Conservation (phyloP, 1,284 basidiomycete species). For the Moniliophthora roreri region DNA sequence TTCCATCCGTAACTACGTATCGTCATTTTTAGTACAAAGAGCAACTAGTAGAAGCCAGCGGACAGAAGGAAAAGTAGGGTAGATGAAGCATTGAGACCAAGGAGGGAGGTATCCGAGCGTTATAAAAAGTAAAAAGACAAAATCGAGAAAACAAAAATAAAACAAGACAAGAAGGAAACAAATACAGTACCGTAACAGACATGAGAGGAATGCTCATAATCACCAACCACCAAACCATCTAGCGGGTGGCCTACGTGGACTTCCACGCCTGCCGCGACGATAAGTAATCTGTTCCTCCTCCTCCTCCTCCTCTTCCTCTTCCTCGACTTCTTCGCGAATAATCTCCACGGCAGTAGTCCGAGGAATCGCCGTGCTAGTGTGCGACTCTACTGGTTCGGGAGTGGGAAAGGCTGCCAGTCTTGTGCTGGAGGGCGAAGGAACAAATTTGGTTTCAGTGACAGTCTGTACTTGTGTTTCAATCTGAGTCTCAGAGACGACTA, state of each 20-base stretch:
- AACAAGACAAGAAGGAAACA: slow-evolving; percentile 14
- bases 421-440: slow-evolving; percentile 76
- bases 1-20: slow-evolving; percentile 26
- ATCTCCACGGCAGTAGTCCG: slow-evolving; percentile 71
- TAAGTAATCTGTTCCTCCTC: slow-evolving; percentile 28
- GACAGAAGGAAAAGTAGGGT: slow-evolving; percentile 8
- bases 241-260: slow-evolving; percentile 34
- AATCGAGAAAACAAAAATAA: slow-evolving; percentile 22
- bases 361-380: slow-evolving; percentile 56
- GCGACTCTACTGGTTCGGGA: slow-evolving; percentile 57
- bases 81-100: slow-evolving; percentile 8
- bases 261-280: slow-evolving; percentile 26
- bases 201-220: slow-evolving; percentile 7
- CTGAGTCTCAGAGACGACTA: slow-evolving; percentile 62
- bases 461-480: slow-evolving; percentile 69
- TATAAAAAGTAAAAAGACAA: slow-evolving; percentile 12
- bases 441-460: slow-evolving; percentile 59
- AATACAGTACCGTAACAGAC: slow-evolving; percentile 20
- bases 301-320: slow-evolving; percentile 24
- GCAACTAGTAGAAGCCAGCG: slow-evolving; percentile 7
- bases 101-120: slow-evolving; percentile 8
- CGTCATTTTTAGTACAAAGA: slow-evolving; percentile 7
- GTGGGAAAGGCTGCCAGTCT: slow-evolving; percentile 72
- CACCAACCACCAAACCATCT: slow-evolving; percentile 43
- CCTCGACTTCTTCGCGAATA: slow-evolving; percentile 55